These are phyloP conservation scores for Avena eriantha DNA, from an alignment of 176 grass and related monocot species.

Conservation along the genomic window DNA sequence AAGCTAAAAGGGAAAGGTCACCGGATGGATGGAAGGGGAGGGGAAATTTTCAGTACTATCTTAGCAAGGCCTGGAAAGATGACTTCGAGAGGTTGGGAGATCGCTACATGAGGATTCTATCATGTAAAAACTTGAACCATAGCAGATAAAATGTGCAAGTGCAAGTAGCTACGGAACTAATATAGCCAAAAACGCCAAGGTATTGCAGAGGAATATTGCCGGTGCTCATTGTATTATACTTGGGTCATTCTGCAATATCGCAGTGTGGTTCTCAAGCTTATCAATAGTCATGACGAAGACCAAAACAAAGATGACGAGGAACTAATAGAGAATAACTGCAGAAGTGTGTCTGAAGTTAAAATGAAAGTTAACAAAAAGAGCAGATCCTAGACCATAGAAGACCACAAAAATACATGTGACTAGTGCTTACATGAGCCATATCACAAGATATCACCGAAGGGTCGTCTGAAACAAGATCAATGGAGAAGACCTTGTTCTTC, in stretches of 20 bases:
- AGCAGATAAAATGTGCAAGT: constrained; percentile 16
- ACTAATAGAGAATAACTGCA: not conserved
- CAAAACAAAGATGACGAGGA: not conserved
- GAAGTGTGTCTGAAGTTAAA: not conserved
- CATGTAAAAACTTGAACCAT: constrained; percentile 4
- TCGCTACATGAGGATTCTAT: not conserved
- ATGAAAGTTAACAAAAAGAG: not conserved
- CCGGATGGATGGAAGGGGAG: not conserved
- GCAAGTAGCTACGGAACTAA: constrained; percentile 2
- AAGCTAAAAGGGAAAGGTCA: constrained; percentile 8
- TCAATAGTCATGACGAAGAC: not conserved
- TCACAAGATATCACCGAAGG: constrained; percentile 93
- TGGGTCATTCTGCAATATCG: constrained; percentile 1
- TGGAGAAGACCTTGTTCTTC: constrained; percentile 95
- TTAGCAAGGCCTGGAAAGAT: not conserved
- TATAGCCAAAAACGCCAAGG: not conserved
- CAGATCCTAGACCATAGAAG: not conserved
- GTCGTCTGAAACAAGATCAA: constrained; percentile 93
- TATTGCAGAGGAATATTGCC: not conserved
- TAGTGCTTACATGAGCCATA: constrained; percentile 91
- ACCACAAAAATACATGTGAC: constrained; percentile 11
- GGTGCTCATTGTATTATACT: not conserved
- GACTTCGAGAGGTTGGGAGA: not conserved
- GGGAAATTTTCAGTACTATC: not conserved
- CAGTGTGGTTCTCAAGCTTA: not conserved